Conservation (phyloP, 345 rosid species). For the Lumnitzera racemosa region DNA sequence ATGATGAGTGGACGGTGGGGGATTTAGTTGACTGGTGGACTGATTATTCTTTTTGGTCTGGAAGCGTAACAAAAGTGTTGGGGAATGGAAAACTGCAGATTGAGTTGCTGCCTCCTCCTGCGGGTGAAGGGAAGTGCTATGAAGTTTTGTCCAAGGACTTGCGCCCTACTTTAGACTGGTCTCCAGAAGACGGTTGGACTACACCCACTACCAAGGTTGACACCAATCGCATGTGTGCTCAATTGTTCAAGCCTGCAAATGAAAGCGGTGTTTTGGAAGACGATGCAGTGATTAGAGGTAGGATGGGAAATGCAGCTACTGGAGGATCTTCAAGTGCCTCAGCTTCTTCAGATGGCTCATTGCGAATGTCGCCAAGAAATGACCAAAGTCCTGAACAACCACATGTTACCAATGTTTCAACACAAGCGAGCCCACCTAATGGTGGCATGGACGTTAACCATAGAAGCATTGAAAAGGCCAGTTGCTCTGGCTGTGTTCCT, state of each 20-base stretch:
- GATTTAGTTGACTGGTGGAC: constrained; percentile 73
- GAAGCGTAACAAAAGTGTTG: constrained; percentile 27
- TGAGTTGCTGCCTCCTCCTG: constrained; percentile 42
- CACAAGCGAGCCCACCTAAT: not conserved
- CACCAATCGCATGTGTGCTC: constrained; percentile 18
- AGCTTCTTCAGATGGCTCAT: constrained; percentile 9
- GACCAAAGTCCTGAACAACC: constrained; percentile 5
- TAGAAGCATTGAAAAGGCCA: constrained; percentile 13
- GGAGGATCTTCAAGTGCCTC: constrained; percentile 1
- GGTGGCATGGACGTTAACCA: not conserved
- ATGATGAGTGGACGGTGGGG: constrained; percentile 49
- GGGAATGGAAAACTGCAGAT: constrained; percentile 34
- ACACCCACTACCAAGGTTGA: constrained; percentile 17
- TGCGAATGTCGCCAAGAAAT: constrained; percentile 3
- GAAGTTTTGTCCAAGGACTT: constrained; percentile 33
- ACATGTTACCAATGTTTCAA: not conserved
- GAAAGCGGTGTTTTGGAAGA: constrained; percentile 19
- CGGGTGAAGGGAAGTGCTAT: constrained; percentile 46
- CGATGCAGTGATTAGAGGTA: not conserved
- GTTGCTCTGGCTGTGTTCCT: constrained; percentile 25
- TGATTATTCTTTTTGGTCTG: constrained; percentile 54
- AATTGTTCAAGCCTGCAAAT: constrained; percentile 26
- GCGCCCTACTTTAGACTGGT: constrained; percentile 67
- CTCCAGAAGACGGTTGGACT: constrained; percentile 40
- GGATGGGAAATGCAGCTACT: too few species aligned